Percentiles rank a stretch among this genome's conserved stretches.
Evolutionary conservation across 108 stramenopile species (phyloP).

Genomic region (Skeletonema marinoi): DNA sequence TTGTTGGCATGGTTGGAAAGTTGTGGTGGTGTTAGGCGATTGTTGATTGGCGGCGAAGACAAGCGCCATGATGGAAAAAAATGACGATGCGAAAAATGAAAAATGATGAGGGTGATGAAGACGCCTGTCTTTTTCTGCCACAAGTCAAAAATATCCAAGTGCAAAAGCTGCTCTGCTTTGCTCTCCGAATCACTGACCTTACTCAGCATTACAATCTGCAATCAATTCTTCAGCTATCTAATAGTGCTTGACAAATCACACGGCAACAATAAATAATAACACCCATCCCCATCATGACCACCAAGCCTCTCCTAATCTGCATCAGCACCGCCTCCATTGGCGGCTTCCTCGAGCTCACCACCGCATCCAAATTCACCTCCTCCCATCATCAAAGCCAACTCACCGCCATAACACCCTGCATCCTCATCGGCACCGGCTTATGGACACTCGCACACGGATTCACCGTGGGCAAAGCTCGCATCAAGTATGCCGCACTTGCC

Average conservation of each 20-base stretch:
- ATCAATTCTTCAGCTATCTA: too few species aligned
- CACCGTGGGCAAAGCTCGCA: constrained; percentile 54
- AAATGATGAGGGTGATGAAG: too few species aligned
- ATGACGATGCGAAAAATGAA: too few species aligned
- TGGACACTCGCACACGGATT: constrained; percentile 56
- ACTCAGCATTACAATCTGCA: too few species aligned
- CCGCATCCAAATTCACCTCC: neutral
- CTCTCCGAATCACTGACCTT: too few species aligned
- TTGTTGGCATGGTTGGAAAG: constrained; percentile 29
- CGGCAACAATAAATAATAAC: too few species aligned
- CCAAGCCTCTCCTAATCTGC: neutral
- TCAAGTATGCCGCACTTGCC: constrained; percentile 56
- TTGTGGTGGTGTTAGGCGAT: too few species aligned
- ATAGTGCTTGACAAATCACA: too few species aligned
- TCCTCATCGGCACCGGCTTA: constrained; percentile 55
- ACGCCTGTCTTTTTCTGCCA: too few species aligned
- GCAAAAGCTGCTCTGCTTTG: too few species aligned
- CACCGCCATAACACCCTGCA: constrained; percentile 43
- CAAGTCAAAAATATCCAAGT: too few species aligned
- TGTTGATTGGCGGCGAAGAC: neutral
- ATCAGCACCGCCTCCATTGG: constrained; percentile 10
- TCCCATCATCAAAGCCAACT: constrained; percentile 4
- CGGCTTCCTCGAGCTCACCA: constrained; percentile 18
- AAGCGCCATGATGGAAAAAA: too few species aligned
- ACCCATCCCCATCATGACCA: neutral